phyloP scores from a whole-genome alignment of 2,329 filamentous ascomycete species.

The Diaporthe humulicola region DNA sequence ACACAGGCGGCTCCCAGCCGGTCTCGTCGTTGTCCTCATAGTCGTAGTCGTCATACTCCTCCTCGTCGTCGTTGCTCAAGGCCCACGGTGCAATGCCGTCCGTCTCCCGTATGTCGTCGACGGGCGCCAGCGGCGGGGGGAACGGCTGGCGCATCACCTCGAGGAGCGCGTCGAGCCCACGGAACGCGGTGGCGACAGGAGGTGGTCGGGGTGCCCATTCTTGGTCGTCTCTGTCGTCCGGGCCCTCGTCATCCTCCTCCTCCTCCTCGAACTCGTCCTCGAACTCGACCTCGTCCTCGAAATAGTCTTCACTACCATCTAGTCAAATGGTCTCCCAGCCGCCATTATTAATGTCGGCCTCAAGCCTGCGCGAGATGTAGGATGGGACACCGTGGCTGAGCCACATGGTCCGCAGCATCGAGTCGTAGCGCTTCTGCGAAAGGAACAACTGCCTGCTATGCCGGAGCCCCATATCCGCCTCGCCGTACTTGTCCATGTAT shows the following conservation, averaged over 20 bases:
- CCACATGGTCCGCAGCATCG: slow-evolving; percentile 87
- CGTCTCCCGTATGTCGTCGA: slow-evolving; percentile 6
- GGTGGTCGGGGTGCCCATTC: slow-evolving; percentile 3
- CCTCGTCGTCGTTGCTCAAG: not conserved
- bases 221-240: not conserved
- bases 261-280: slow-evolving; percentile 17
- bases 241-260: not conserved
- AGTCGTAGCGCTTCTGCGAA: slow-evolving; percentile 94
- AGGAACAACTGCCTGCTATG: slow-evolving; percentile 91
- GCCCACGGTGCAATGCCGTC: slow-evolving; percentile 19
- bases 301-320: slow-evolving; percentile 33
- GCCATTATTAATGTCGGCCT: slow-evolving; percentile 96
- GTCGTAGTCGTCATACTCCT: slow-evolving; percentile 25
- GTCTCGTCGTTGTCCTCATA: slow-evolving; percentile 8
- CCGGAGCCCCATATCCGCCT: slow-evolving; percentile 91
- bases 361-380: slow-evolving; percentile 88
- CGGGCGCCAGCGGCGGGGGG: not conserved
- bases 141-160: slow-evolving; percentile 20
- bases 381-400: slow-evolving; percentile 88
- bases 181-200: not conserved
- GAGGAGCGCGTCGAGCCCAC: slow-evolving; percentile 9
- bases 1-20: slow-evolving; percentile 27
- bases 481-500: slow-evolving; percentile 95
- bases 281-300: slow-evolving; percentile 7
- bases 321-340: slow-evolving; percentile 89